Evolutionary conservation across 2,329 filamentous ascomycete species (phyloP), one percentile per base, ranked within the genome.

Genomic region (Xylaria polymorpha): DNA sequence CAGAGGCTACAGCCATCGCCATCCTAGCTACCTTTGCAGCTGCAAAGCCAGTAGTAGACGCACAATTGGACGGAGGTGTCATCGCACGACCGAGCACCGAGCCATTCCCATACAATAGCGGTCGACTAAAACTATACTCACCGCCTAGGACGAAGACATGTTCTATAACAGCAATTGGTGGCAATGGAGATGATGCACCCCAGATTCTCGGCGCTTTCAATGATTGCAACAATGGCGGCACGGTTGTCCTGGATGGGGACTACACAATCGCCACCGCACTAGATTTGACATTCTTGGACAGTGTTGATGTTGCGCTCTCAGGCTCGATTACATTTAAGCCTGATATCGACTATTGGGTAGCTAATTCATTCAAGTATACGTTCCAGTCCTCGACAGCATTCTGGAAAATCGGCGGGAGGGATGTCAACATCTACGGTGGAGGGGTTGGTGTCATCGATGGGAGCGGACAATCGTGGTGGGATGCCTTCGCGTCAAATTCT

Each of bases 281-380:
- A 41, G 87, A 92, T 73, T 78, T 92, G 72, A 91, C 88, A 0
- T 91, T 90, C 76, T 80, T 92, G 20, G 82, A 88, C 51, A 82
- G 87, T 71, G 83, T 92, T 37, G 90, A 93, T 76, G 80, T 92
- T 4, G 85, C 87, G 82, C 81, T 81, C 66, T 78, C 77, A 0
- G 89, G 88, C 25, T 85, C 84, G 25, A 83, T 92, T 22, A 81
- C 86, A 65, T 92, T 92, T 80, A 87, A 86, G 64, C 85, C 67
- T 60, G 88, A 93, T 75, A 90, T 89, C 1, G 85, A 88, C 72
- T 92, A 92, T 79, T 92, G 91, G 91, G 84, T 90, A 71, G 84
- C 83, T 9, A 85, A 91, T 74, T 83, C 85, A 50, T 92, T 92
- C 83, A 85, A 85, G 64, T 88, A 90, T 32, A 82, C 81, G 6